A percentile compares a stretch with the other conserved stretches of the same genome.
phyloP scores from a whole-genome alignment of 106 monocot species.

The Acorus gramineus region DNA sequence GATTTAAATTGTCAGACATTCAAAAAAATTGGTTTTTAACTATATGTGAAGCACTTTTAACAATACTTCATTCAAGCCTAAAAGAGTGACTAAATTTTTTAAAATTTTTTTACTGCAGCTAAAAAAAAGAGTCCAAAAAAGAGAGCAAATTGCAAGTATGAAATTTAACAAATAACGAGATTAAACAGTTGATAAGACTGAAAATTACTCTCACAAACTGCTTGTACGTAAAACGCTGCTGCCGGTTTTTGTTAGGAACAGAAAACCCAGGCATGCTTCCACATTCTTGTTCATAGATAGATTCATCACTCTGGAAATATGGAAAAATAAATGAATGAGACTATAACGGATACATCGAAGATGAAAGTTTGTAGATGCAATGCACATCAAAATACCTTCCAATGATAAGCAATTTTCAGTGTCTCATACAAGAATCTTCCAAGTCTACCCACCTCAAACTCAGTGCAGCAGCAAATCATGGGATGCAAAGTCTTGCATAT shows the following conservation, averaged over 20 bases:
- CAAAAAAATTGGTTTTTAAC: too few relatives aligned
- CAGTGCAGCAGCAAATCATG: conserved; percentile 97
- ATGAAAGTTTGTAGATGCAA: neutral
- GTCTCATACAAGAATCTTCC: conserved; percentile 92
- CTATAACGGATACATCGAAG: neutral
- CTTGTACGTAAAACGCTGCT: conserved; percentile 75
- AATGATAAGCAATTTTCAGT: conserved; percentile 87
- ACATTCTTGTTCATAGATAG: conserved; percentile 92
- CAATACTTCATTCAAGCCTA: too few relatives aligned
- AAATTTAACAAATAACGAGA: too few relatives aligned
- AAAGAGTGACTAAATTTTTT: too few relatives aligned
- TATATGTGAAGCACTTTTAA: too few relatives aligned
- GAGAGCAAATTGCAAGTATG: too few relatives aligned
- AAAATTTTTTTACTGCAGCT: too few relatives aligned
- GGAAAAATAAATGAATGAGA: neutral
- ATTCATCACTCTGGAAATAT: conserved; percentile 68
- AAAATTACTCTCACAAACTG: conserved; percentile 78
- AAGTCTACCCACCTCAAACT: conserved; percentile 91
- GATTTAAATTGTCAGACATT: too few relatives aligned
- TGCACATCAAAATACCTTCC: conserved; percentile 56
- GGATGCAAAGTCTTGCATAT: conserved; percentile 90
- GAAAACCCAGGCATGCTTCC: conserved; percentile 98
- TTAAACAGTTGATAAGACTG: neutral
- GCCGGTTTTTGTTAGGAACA: conserved; percentile 69
- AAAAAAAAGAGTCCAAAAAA: too few relatives aligned